Evolutionary conservation across 805 yeast species (phyloP).

Genomic region (Blastobotrys attinorum): DNA sequence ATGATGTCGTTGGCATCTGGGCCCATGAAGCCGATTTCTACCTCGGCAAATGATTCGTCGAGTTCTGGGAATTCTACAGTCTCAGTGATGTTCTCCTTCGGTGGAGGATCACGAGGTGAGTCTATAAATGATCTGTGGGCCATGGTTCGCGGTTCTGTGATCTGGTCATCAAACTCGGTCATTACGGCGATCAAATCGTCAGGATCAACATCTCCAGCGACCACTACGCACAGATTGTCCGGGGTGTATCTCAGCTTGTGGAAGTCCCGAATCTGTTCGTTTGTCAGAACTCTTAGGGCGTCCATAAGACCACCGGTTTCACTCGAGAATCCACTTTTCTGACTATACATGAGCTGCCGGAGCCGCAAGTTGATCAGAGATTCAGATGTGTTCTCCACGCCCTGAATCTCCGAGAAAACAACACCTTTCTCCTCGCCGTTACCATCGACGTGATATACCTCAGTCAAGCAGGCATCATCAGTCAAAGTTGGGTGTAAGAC

Average conservation of each 20-base stretch:
- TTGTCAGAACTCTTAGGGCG: constrained; percentile 65
- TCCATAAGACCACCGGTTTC: constrained; percentile 90
- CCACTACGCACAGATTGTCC: constrained; percentile 71
- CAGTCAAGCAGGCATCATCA: constrained; percentile 86
- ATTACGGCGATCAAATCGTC: constrained; percentile 56
- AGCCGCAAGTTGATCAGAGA: constrained; percentile 50
- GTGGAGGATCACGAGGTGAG: constrained; percentile 37
- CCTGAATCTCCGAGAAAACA: constrained; percentile 96
- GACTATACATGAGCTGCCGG: constrained; percentile 31
- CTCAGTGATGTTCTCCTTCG: constrained; percentile 35
- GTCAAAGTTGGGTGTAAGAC: constrained; percentile 76
- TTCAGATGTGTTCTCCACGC: constrained; percentile 72
- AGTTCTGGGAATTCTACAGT: constrained; percentile 77
- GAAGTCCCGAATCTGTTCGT: constrained; percentile 66
- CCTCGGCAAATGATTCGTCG: constrained; percentile 78
- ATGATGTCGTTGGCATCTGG: constrained; percentile 49
- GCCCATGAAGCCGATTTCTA: constrained; percentile 73
- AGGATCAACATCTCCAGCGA: constrained; percentile 82
- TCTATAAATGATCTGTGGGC: constrained; percentile 75
- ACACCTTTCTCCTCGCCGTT: constrained; percentile 90
- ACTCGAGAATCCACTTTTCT: constrained; percentile 73
- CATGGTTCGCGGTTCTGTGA: constrained; percentile 17
- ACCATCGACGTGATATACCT: constrained; percentile 92
- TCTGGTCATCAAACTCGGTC: constrained; percentile 47
- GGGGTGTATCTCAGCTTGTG: constrained; percentile 70